These are phyloP conservation scores for Aristolochia californica DNA, from an alignment of 164 flowering plant genomes.

Conservation along the genomic window DNA sequence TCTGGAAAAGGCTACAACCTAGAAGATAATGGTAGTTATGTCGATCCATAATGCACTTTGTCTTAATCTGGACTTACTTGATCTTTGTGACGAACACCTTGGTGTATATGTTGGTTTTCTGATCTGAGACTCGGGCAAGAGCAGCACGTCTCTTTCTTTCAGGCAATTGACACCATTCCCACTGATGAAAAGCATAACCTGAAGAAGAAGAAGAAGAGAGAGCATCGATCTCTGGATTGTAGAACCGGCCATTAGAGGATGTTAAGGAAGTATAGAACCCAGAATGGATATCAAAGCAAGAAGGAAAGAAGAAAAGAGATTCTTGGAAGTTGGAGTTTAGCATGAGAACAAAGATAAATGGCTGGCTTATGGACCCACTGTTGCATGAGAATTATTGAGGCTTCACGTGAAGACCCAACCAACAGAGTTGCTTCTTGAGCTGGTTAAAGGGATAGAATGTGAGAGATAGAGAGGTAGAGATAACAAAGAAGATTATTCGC, in stretches of 20 bases:
- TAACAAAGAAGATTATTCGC: constrained; percentile 4
- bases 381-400: constrained; percentile 74
- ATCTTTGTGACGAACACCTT: constrained; percentile 36
- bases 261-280: constrained; percentile 7
- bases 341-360: constrained; percentile 46
- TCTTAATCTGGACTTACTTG: constrained; percentile 35
- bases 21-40: background rate
- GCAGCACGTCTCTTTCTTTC: constrained; percentile 30
- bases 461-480: constrained; percentile 7
- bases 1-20: background rate
- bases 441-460: constrained; percentile 7
- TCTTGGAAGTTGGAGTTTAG: constrained; percentile 48
- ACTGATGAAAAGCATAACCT: background rate
- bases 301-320: constrained; percentile 23
- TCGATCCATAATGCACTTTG: background rate
- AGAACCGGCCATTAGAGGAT: constrained; percentile 21
- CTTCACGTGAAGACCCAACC: constrained; percentile 49
- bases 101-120: constrained; percentile 10
- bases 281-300: constrained; percentile 10
- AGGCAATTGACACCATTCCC: constrained; percentile 15
- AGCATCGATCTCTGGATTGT: constrained; percentile 9
- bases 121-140: constrained; percentile 25
- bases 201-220: constrained; percentile 10
- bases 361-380: constrained; percentile 57
- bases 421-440: constrained; percentile 7